Percentiles rank a stretch among this genome's conserved stretches.
Conservation (phyloP, 768 basidiomycete genomes). For the Boletus rubropictus region DNA sequence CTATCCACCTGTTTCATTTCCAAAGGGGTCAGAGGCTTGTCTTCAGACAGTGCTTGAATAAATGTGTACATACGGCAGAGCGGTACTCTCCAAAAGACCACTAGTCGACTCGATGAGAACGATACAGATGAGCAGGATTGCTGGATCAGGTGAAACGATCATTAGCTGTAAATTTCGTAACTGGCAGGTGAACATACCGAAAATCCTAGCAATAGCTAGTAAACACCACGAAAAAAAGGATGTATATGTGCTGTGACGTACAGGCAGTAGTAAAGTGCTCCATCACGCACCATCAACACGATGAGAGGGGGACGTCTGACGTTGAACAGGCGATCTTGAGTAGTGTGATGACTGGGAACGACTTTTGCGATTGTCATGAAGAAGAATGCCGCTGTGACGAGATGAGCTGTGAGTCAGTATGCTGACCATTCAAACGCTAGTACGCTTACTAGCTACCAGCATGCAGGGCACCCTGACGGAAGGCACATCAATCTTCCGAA, state of each 20-base stretch:
- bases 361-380: conserved; percentile 1
- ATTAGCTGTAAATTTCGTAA: not conserved
- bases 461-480: conserved; percentile 3
- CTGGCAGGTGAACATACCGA: not conserved
- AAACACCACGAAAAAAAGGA: not conserved
- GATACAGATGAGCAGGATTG: not conserved
- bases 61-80: not conserved
- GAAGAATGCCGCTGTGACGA: conserved; percentile 1
- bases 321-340: not conserved
- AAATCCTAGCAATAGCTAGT: not conserved
- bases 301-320: not conserved
- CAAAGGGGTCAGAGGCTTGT: too few species aligned
- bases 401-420: not conserved
- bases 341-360: not conserved
- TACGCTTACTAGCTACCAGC: conserved; percentile 4
- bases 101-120: not conserved
- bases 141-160: not conserved
- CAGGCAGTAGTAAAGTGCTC: conserved; percentile 1
- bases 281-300: conserved; percentile 4
- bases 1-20: not conserved
- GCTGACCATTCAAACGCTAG: not conserved
- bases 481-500: not conserved
- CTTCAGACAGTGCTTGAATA: not conserved
- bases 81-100: not conserved
- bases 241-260: not conserved